Evolutionary conservation across 2,329 filamentous ascomycete genomes (phyloP).

Genomic region (Diaporthe aspalathi): DNA sequence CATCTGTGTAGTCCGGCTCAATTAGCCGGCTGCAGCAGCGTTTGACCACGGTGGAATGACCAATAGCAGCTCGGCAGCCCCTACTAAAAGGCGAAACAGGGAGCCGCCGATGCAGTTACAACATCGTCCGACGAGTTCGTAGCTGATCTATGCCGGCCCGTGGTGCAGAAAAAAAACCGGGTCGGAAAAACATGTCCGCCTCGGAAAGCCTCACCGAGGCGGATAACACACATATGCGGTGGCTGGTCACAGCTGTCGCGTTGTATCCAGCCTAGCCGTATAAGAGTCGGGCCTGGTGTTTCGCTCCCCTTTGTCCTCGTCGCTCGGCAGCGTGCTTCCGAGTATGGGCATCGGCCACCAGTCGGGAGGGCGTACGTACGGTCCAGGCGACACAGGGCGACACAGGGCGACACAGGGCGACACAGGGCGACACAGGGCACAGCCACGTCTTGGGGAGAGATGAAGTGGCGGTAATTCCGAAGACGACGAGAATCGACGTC

Average conservation of each 20-base stretch:
- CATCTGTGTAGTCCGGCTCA: constrained; percentile 12
- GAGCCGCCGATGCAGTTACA: constrained; percentile 29
- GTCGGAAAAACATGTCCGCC: constrained; percentile 22
- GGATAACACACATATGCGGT: constrained; percentile 22
- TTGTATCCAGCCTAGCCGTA: neutral
- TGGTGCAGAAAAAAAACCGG: constrained; percentile 34
- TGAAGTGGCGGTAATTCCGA: constrained; percentile 13
- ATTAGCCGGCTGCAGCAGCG: constrained; percentile 16
- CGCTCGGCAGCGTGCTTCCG: constrained; percentile 7
- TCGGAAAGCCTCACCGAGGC: constrained; percentile 35
- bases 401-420: too few relatives aligned
- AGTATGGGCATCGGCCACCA: neutral
- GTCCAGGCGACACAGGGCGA: neutral
- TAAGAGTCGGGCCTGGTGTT: neutral
- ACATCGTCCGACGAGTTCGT: constrained; percentile 25
- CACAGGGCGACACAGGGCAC: too few relatives aligned
- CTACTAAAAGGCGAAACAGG: constrained; percentile 28
- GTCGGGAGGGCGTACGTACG: neutral
- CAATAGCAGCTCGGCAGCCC: constrained; percentile 23
- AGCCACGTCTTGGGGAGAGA: neutral
- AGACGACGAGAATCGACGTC: constrained; percentile 20
- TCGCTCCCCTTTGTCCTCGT: neutral
- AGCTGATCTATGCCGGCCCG: constrained; percentile 14
- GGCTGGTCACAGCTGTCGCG: constrained; percentile 20
- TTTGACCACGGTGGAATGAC: constrained; percentile 15